Conservation (phyloP, 805 yeast species). For the Saccharomycopsis synnaedendra region DNA sequence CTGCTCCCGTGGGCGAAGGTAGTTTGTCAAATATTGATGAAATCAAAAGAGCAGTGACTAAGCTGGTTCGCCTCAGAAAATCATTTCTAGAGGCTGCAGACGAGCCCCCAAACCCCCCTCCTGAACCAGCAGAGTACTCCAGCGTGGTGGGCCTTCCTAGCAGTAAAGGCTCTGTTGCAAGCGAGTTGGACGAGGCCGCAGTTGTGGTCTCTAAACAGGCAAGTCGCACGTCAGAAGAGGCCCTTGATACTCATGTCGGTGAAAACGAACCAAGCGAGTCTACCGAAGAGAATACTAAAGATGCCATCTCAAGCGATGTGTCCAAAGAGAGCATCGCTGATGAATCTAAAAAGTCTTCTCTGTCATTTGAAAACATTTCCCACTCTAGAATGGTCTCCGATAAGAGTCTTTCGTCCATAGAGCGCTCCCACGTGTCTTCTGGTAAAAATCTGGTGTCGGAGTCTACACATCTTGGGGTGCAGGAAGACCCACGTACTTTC, state of each 20-base stretch:
- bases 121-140: too few relatives aligned
- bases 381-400: too few relatives aligned
- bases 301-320: too few relatives aligned
- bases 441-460: too few relatives aligned
- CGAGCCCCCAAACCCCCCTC: too few relatives aligned
- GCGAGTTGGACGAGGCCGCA: not conserved
- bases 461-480: not conserved
- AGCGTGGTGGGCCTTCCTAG: too few relatives aligned
- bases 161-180: not conserved
- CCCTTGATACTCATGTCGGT: not conserved
- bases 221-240: not conserved
- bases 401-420: too few relatives aligned
- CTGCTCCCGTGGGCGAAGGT: too few relatives aligned
- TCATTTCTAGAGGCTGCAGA: too few relatives aligned
- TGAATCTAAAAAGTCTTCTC: not conserved
- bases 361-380: not conserved
- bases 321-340: too few relatives aligned
- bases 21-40: not conserved
- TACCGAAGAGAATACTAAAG: not conserved
- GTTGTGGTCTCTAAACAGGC: not conserved
- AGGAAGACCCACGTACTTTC: conserved; percentile 1
- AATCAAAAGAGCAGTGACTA: not conserved
- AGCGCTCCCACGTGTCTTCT: too few relatives aligned
- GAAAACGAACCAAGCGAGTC: not conserved
- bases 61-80: too few relatives aligned